Evolutionary conservation across 2,329 filamentous ascomycete species (phyloP), one percentile per base, ranked within the genome.

Genomic region (Colletotrichum limetticola): DNA sequence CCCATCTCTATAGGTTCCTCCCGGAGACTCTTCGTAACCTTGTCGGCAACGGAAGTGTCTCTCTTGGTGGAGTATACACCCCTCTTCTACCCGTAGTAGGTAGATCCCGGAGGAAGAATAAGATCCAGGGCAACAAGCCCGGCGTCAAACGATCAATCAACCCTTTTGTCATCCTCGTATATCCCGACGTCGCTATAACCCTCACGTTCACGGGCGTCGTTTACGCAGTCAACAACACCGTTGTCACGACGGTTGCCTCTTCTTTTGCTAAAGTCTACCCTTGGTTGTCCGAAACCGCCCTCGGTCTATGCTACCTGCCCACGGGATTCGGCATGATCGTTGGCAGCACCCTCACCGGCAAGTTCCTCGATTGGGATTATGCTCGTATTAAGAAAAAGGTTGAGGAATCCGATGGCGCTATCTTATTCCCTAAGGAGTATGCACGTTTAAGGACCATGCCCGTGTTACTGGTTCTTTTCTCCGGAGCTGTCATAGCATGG

Each of bases 231-330:
- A 81, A 80, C 73, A 81, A 81, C 66, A 82, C 79, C 4, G 76
- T 82, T n/a, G 80, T 78, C 2, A 78, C 80, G 1, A 82, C 81
- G 11, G 79, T 82, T 37, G 80, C 81, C 0, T 81, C 80, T 1
- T 77, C 81, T 0, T 80, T 82, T 62, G 75, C 71, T 5, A 22
- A 30, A 19, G 68, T 74, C 5, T 72, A 78, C n/a, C 71, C 71
- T 0, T 78, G 70, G 56, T 74, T 82, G 1, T 78, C 79, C 1
- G 78, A 81, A 68, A 80, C 80, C 2, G 71, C 78, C 1, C 76
- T 82, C 4, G 81, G 81, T 1, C 37, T 83, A 2, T 81, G 80
- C 53, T 82, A 80, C 52, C 72, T 82, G 5, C 74, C 78, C 4
- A 80, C 77, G 0, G 80, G 80, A 11, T 66, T 75, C 11, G 80